Percentiles rank a stretch among this genome's conserved stretches.
These are phyloP conservation scores for Casuarina cunninghamiana DNA, from an alignment of 306 rosid species.

Conservation along the genomic window DNA sequence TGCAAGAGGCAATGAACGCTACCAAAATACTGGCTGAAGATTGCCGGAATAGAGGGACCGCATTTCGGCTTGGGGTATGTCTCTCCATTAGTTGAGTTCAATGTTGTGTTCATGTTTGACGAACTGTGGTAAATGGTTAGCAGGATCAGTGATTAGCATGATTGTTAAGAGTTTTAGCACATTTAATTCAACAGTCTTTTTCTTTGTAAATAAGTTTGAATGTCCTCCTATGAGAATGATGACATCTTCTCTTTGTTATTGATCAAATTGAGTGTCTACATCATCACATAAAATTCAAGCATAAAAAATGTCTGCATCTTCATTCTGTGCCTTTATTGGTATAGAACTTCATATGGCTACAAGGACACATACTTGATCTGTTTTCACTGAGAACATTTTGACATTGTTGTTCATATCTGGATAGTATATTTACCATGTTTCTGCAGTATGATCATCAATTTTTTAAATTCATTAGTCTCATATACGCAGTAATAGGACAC, in stretches of 20 bases:
- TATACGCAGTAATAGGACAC: neutral
- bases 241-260: neutral
- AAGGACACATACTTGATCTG: neutral
- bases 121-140: neutral
- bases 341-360: neutral
- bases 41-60: slow-evolving; percentile 87
- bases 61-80: slow-evolving; percentile 90
- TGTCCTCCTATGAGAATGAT: neutral
- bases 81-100: slow-evolving; percentile 16
- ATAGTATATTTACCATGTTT: neutral
- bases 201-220: neutral
- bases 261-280: neutral
- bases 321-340: neutral
- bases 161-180: neutral
- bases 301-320: too few species aligned
- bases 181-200: neutral
- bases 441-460: neutral
- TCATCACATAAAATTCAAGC: neutral
- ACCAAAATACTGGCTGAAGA: slow-evolving; percentile 89
- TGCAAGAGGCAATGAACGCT: slow-evolving; percentile 77
- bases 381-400: neutral
- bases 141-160: neutral
- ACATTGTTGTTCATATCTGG: neutral
- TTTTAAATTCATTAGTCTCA: neutral
- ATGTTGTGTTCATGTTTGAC: neutral